Base-by-base conservation (phyloP, 768 basidiomycete species). In the Tremella mesenterica region DNA sequence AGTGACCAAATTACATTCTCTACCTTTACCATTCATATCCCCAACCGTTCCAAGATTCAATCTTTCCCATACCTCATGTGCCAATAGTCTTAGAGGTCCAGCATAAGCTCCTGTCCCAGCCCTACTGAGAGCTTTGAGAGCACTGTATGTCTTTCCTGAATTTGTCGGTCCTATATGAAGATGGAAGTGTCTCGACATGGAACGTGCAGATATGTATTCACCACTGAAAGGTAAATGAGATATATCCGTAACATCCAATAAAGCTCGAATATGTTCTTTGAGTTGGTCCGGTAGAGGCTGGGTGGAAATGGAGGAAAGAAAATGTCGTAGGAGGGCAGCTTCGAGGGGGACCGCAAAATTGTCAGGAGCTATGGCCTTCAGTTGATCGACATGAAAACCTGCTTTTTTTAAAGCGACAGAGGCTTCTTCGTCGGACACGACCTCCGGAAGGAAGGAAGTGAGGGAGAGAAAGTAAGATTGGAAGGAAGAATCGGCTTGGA, bases 101-200 rank as follows among this genome's bases (percentile, higher is more conserved):
- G 88, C 89, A 62, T 96, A 97, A 2, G 85, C 78, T 4, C 92
- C 95, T 0, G 76, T 75, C 1, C 69, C 64, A 0, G 91, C 82
- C 3, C 82, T 81, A 0, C 89, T 86, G 1, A 99, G 79, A 0
- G 91, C 88, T 39, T 88, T 83, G 8, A 99, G 76, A 0, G 93
- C 95, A 65, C 86, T 83, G 67, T 97, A 84, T 0, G 93, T 99
- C 76, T 99, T 99, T 27, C 93, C 95, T 57, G 87, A 88, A 73
- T 97, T 99, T 21, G 95, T 97, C 0, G 95, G 95, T 0, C 93
- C 95, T 34, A 99, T 89, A 64, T 99, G 93, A 78, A 97, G 84
- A 70, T 92, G 85, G 61, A 97, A 76, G 61, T 84, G 87, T 18
- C 92, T 80, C 16, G 77, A 79, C 58, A 83, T 75, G 10, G 71